Conservation (phyloP, 345 rosid genomes). For the Murraya koenigii region DNA sequence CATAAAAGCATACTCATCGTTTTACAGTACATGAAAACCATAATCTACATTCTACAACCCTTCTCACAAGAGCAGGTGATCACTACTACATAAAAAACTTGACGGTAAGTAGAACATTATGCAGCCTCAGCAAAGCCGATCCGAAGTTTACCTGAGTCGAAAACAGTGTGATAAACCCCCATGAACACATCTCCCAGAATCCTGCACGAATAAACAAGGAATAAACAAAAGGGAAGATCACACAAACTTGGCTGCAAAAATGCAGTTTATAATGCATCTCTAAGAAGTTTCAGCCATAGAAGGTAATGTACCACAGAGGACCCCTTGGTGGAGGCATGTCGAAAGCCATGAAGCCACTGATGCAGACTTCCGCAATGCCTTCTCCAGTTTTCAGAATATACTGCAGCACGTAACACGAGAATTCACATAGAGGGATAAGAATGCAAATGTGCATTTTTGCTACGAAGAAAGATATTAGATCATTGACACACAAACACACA, state of each 20-base stretch:
- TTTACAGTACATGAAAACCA: not conserved
- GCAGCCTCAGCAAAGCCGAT: slow-evolving; percentile 70
- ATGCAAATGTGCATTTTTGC: not conserved
- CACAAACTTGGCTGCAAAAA: not conserved
- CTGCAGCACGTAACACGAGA: slow-evolving; percentile 31
- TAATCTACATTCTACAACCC: not conserved
- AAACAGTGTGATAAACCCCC: slow-evolving; percentile 77
- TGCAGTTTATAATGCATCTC: not conserved
- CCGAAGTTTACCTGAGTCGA: slow-evolving; percentile 60
- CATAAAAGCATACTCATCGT: not conserved
- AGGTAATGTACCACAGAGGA: slow-evolving; percentile 56
- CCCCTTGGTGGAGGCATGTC: slow-evolving; percentile 68
- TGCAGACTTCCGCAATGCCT: slow-evolving; percentile 48
- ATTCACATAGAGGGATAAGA: not conserved
- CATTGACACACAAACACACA: not conserved
- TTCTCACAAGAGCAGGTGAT: not conserved
- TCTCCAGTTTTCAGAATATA: slow-evolving; percentile 62
- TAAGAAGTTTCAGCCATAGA: not conserved
- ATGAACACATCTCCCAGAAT: slow-evolving; percentile 80
- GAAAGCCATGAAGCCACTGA: slow-evolving; percentile 65
- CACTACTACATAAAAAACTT: not conserved
- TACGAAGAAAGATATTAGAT: not conserved
- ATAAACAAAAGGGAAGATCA: not conserved
- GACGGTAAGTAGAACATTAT: slow-evolving; percentile 12
- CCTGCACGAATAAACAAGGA: slow-evolving; percentile 33